Base-by-base conservation (phyloP, 371 early-diverging fungal species). In the Mortierella sp. region DNA sequence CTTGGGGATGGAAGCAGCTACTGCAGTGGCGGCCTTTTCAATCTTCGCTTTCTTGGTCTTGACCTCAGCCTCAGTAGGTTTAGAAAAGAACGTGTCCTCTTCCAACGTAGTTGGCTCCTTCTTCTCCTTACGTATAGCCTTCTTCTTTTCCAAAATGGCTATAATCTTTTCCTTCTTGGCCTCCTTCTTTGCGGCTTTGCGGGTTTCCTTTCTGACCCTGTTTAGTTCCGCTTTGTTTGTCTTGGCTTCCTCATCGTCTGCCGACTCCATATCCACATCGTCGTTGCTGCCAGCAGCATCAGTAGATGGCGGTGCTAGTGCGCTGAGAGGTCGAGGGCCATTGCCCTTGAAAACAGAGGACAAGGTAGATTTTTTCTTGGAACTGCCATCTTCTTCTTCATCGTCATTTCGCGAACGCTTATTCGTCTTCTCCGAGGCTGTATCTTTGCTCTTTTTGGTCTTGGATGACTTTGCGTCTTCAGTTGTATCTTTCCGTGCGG, bases 41-140 rank as follows among this genome's bases (percentile, higher is more conserved):
- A 79, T 69, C 61, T 70, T 79, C 23, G 70, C 68, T 58, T 79
- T 79, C 70, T 79, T 79, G 54, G 31, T 19, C 70, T 72, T 72
- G 62, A 73, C 70, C 60, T 78, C 79, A 15, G 57, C 70, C 37
- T 64, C 79, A 0, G 79, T 60, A 1, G 79, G 79, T 54, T 73
- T 72, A 47, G 66, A 31, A 37, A 78, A 73, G 67, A 78, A 73
- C 31, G 19, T 49, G 12, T 78, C 79, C 28, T 73, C 79, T 34
- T 72, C 79, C 1, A 78, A 40, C 13, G 73, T 63, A 19, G 79
- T 78, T 1, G 79, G 73, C 34, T 68, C 77, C 72, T 71, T 72
- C 45, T 56, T 45, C 37, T 77, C 77, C 66, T 77, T 77, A 31
- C 72, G 72, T 23, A 53, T 54, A 3, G 69, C 67, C 67, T 73